Evolutionary conservation across 306 rosid species (phyloP).

Genomic region (Neltuma alba): DNA sequence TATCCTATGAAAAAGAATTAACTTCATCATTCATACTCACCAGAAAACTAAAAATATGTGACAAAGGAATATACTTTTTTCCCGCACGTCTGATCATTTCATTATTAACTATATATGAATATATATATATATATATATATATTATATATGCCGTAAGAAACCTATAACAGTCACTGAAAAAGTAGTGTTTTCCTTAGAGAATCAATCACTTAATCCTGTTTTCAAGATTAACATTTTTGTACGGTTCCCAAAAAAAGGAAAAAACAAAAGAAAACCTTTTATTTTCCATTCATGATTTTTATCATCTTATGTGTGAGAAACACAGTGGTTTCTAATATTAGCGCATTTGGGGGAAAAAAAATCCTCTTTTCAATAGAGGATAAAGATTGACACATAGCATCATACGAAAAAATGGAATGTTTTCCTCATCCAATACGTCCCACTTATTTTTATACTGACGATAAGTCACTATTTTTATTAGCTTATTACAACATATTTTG

Average conservation of each 20-base stretch:
- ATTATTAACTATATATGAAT: too few relatives aligned
- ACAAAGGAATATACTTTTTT: neutral
- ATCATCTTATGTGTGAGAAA: neutral
- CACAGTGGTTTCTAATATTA: neutral
- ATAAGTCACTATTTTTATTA: neutral
- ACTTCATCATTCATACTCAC: conserved; percentile 1
- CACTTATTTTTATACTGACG: neutral
- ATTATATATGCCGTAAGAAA: neutral
- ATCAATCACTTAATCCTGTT: conserved; percentile 12
- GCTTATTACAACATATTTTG: neutral
- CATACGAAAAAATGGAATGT: neutral
- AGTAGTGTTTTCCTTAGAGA: neutral
- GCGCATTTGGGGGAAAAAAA: conserved; percentile 2
- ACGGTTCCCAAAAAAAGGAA: neutral
- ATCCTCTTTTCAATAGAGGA: neutral
- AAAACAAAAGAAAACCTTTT: neutral
- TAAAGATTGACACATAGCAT: conserved; percentile 18
- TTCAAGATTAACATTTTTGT: neutral
- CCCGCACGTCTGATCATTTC: neutral
- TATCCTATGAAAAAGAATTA: conserved; percentile 62
- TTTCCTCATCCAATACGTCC: neutral
- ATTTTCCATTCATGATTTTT: conserved; percentile 8
- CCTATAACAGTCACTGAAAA: neutral
- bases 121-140: too few relatives aligned
- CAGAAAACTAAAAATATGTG: conserved; percentile 7